Base-by-base conservation (phyloP, 2,329 filamentous ascomycete species). In the Botrytis paeoniae region DNA sequence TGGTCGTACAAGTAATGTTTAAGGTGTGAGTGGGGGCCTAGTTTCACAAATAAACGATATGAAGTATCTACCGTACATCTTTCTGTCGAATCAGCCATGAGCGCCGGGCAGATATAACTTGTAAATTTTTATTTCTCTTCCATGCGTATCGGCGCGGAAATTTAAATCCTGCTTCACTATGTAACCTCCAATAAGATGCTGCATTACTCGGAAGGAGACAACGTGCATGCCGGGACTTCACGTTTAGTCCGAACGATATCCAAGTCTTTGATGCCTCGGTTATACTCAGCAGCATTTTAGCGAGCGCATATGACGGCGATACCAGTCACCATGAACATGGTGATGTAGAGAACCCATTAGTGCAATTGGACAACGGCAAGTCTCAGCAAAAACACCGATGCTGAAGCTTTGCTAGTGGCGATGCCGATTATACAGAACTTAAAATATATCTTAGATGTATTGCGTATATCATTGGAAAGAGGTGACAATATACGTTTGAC, bases 401-500 rank as follows among this genome's bases (percentile, higher is more conserved):
- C 75, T 20, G 75, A 73, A 12, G 69, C 74, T 68, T 76, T 76
- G 64, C 74, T 75, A 32, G 70, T 70, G 25, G 74, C 74, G 51
- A 74, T 73, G 25, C 70, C 74, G 14, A 76, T 57, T 22, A 76
- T 63, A 25, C 69, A 73, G 62, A 76, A 75, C 8, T 73, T 75
- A 48, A 3, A 29, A 20, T 66, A 29, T 51, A 18, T 51, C 8
- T 66, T 51, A 66, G 32, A 37, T 16, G 3, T 1, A 3, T 51
- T 45, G 14, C 1, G 22, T 68, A 69, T 66, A 51, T 25, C 54
- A 1, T 48, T 16, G 20, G 63, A 6, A 32, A 69, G 20, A 10
- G 12, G 10, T 66, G 39, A 57, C 32, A 25, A 37, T 48, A 43
- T 45, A 75, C 74, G 74, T 75, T 72, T 76, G 75, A 9, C 75